Evolutionary conservation across 2,329 filamentous ascomycete species (phyloP).

Genomic region (Ophiocordyceps camponoti-rufipedis): DNA sequence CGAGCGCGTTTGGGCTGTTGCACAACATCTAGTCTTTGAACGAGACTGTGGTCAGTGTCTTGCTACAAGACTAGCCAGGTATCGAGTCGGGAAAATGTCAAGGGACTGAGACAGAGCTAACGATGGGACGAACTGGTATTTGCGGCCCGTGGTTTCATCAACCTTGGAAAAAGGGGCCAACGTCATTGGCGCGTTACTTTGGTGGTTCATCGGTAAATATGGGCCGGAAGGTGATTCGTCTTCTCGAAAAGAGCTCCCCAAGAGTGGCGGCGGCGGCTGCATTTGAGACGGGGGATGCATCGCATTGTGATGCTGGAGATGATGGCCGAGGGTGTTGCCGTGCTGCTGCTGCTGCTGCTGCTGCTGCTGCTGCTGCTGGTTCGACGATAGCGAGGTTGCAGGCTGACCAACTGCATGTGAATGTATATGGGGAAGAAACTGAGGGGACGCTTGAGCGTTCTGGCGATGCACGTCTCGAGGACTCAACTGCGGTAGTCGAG

Average conservation of each 20-base stretch:
- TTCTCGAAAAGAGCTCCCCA: constrained; percentile 5
- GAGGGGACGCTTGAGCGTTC: not conserved
- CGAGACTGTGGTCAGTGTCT: not conserved
- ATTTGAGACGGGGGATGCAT: constrained; percentile 4
- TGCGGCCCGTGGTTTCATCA: constrained; percentile 15
- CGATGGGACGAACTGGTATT: constrained; percentile 12
- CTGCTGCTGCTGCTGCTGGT: not conserved
- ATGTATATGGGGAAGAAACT: not conserved
- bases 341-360: not conserved
- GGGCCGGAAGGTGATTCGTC: constrained; percentile 7
- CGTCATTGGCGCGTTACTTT: constrained; percentile 5
- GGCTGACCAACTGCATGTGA: not conserved
- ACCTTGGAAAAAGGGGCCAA: constrained; percentile 14
- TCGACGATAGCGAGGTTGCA: not conserved
- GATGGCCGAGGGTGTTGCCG: not conserved
- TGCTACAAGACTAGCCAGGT: constrained; percentile 28
- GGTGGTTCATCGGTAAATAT: constrained; percentile 4
- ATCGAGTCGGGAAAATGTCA: not conserved
- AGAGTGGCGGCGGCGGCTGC: constrained; percentile 2
- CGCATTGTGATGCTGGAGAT: constrained; percentile 2
- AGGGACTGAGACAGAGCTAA: not conserved
- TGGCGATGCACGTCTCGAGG: constrained; percentile 2
- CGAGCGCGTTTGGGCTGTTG: constrained; percentile 87
- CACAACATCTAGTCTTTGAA: constrained; percentile 49
- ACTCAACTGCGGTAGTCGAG: constrained; percentile 6